Evolutionary conservation across 2,329 filamentous ascomycete species (phyloP).

Genomic region (Diaporthe helianthi): DNA sequence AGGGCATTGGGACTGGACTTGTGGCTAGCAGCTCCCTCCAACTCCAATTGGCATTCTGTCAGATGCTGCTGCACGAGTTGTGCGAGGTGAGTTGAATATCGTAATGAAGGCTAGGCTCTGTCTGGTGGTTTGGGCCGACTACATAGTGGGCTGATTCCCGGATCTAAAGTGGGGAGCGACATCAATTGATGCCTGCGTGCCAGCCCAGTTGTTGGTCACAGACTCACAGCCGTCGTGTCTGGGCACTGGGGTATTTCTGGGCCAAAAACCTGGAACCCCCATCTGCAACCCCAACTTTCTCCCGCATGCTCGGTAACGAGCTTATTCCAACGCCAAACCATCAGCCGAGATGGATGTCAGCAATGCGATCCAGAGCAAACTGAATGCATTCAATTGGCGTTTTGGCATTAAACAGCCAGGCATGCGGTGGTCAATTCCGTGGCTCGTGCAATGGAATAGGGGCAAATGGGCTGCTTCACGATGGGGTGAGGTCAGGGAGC

Average conservation of each 20-base stretch:
- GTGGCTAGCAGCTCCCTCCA: not conserved
- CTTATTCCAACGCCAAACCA: slow-evolving; percentile 26
- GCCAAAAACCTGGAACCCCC: slow-evolving; percentile 10
- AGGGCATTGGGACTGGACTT: not conserved
- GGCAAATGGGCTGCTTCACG: slow-evolving; percentile 1
- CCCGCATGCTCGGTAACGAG: slow-evolving; percentile 19
- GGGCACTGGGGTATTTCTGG: not conserved
- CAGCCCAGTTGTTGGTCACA: not conserved
- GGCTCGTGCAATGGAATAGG: not conserved
- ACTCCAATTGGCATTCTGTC: not conserved
- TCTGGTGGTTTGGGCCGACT: not conserved
- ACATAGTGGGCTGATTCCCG: slow-evolving; percentile 12
- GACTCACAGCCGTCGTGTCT: not conserved
- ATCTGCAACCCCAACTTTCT: slow-evolving; percentile 25
- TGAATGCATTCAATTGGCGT: not conserved
- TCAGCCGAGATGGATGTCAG: not conserved
- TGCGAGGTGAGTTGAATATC: not conserved
- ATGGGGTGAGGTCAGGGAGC: slow-evolving; percentile 26
- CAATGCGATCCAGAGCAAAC: not conserved
- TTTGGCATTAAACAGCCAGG: not conserved
- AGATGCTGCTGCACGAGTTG: not conserved
- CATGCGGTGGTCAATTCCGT: not conserved
- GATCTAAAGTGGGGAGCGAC: slow-evolving; percentile 4
- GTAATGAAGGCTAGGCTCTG: not conserved
- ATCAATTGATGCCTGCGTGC: slow-evolving; percentile 1